These are phyloP conservation scores for Blastocystis sp. DNA, from an alignment of 352 stramenopile genomes.

Conservation along the genomic window DNA sequence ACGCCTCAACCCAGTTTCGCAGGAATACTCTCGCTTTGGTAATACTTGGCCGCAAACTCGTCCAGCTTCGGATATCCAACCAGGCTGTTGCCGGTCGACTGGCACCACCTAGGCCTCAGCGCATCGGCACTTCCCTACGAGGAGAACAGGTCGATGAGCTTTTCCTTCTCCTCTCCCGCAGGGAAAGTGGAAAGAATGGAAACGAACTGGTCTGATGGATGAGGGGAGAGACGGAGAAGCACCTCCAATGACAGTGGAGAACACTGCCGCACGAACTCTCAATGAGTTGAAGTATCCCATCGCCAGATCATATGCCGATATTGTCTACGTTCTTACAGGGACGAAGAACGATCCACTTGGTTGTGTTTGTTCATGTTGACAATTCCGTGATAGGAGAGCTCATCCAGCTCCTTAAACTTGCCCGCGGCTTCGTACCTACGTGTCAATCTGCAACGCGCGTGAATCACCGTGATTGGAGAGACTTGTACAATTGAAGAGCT, in stretches of 20 bases:
- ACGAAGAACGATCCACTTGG: slow-evolving; percentile 74
- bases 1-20: slow-evolving; percentile 74
- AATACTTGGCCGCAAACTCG: slow-evolving; percentile 38
- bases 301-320: slow-evolving; percentile 76
- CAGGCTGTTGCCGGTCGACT: slow-evolving; percentile 78
- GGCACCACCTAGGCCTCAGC: slow-evolving; percentile 75
- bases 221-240: background rate
- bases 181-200: slow-evolving; percentile 24
- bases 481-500: slow-evolving; percentile 85
- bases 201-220: slow-evolving; percentile 31
- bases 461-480: slow-evolving; percentile 76
- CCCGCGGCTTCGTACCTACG: slow-evolving; percentile 79
- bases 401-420: slow-evolving; percentile 78
- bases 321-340: slow-evolving; percentile 75
- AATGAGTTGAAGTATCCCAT: slow-evolving; percentile 33
- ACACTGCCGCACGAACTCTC: slow-evolving; percentile 23
- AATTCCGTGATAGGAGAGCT: slow-evolving; percentile 77
- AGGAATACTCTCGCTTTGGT: slow-evolving; percentile 70
- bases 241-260: slow-evolving; percentile 57
- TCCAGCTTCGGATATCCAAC: slow-evolving; percentile 79
- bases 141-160: background rate
- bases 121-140: slow-evolving; percentile 23
- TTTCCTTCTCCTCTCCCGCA: slow-evolving; percentile 8
- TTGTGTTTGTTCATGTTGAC: slow-evolving; percentile 78
- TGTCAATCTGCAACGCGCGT: background rate